A percentile compares a stretch with the other conserved stretches of the same genome.
phyloP scores from a whole-genome alignment of 352 stramenopile species.

The Globisporangium cederbergense region DNA sequence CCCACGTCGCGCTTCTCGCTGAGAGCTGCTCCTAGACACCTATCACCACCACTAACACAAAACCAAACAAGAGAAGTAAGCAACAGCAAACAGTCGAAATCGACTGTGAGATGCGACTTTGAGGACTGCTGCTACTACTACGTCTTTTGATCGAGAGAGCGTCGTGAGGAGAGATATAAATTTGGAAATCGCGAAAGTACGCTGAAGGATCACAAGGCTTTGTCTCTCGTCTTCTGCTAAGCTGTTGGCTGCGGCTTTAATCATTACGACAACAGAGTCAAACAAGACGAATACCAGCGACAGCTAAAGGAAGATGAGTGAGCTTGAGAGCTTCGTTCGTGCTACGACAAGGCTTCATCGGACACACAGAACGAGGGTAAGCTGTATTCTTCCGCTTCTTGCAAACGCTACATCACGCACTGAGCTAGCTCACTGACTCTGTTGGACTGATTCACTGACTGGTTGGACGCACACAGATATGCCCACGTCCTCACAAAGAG shows the following conservation, averaged over 20 bases:
- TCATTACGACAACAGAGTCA: not conserved
- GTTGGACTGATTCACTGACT: not conserved
- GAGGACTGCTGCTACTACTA: not conserved
- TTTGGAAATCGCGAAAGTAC: constrained; percentile 5
- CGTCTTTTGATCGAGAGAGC: constrained; percentile 2
- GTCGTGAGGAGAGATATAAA: not conserved
- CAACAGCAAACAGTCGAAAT: not conserved
- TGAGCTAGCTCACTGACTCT: not conserved
- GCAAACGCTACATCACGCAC: not conserved
- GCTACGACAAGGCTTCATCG: too few relatives aligned
- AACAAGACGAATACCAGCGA: not conserved
- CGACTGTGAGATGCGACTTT: not conserved
- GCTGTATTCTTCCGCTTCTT: not conserved
- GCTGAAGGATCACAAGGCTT: not conserved
- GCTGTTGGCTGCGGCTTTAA: too few relatives aligned
- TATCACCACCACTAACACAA: not conserved
- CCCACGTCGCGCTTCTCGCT: constrained; percentile 71
- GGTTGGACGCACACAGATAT: not conserved
- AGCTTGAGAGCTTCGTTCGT: not conserved
- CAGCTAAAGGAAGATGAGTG: not conserved
- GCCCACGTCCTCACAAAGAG: not conserved
- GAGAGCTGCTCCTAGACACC: constrained; percentile 70
- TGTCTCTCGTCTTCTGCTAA: not conserved
- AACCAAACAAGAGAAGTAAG: not conserved
- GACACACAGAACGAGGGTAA: not conserved